Base-by-base conservation (phyloP, 306 rosid species). In the Vicia sativa region DNA sequence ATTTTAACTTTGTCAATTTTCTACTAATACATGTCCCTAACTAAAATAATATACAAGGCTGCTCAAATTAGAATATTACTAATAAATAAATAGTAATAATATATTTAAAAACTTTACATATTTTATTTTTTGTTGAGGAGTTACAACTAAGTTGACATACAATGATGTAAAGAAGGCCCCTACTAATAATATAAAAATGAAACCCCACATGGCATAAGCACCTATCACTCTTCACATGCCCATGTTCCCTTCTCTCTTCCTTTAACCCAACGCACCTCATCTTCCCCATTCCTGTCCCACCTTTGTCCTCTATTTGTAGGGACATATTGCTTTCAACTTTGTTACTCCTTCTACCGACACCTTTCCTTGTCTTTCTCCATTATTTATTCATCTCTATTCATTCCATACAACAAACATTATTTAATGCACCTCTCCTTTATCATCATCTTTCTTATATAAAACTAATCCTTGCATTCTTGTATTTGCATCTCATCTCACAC, bases 341-440 rank as follows among this genome's bases (percentile, higher is more conserved):
- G 96, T 88, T 74, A 67, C 89, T 65, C 37, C 79, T 80, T 80
- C 92, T 76, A 76, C 95, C 96, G 95, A 89, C 98, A 89, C 64
- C 84, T 68, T 62, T 59, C 68, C 84, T 80, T 85, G 71, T 82
- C 96, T 86, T 84, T 87, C 83, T 92, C 95, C 95, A 66, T 42
- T 81, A 80, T 87, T 91, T 83, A 81, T 83, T 87, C 58, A 19
- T 52, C 58, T 52, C 58, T 80, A 38, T 53, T 15, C 31, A 43
- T 43, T n/a, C 19, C 11, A 19, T 45, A 4, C 16, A 10, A 43
- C n/a, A 6, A 4, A 12, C 3, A 52, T 52, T 52, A 71, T 34
- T 34, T 34, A 58, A 11, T 55, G 41, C 54, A 52, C 56, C 58
- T 38, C 25, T 9, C 25, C 43, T n/a, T 34, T 80, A 25, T 54